A percentile compares a stretch with the other conserved stretches of the same genome.
Evolutionary conservation across 208 protist genomes (phyloP).

Genomic region (Leishmania martiniquensis): DNA sequence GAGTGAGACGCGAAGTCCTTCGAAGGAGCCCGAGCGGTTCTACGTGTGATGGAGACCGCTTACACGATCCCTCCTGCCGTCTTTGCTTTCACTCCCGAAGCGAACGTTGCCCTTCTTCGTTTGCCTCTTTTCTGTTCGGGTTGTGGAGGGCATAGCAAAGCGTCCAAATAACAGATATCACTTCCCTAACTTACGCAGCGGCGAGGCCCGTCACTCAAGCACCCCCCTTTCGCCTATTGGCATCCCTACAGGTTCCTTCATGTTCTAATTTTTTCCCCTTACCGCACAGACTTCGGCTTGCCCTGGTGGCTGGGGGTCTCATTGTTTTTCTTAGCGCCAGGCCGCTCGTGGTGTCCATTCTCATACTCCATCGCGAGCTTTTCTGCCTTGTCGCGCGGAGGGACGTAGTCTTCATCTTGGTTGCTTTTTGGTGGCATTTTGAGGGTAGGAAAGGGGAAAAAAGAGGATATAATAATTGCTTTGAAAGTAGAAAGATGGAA

Average conservation of each 20-base stretch:
- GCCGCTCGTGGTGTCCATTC: conserved; percentile 79
- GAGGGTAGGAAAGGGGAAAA: not conserved
- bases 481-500: conserved; percentile 1
- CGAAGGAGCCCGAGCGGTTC: not conserved
- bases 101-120: not conserved
- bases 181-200: not conserved
- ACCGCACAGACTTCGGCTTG: conserved; percentile 88
- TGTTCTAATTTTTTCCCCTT: conserved; percentile 15
- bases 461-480: not conserved
- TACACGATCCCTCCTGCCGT: not conserved
- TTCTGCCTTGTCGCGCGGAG: conserved; percentile 82
- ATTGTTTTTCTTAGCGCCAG: conserved; percentile 66
- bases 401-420: conserved; percentile 59
- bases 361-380: conserved; percentile 73
- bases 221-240: not conserved
- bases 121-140: not conserved
- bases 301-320: conserved; percentile 71
- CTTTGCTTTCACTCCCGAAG: not conserved
- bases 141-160: not conserved
- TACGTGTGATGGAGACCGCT: not conserved
- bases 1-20: not conserved
- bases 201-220: not conserved
- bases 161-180: not conserved
- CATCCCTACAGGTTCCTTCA: conserved; percentile 1
- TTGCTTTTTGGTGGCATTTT: conserved; percentile 52